Conservation (phyloP, 306 rosid genomes). For the Mimosa pudica region DNA sequence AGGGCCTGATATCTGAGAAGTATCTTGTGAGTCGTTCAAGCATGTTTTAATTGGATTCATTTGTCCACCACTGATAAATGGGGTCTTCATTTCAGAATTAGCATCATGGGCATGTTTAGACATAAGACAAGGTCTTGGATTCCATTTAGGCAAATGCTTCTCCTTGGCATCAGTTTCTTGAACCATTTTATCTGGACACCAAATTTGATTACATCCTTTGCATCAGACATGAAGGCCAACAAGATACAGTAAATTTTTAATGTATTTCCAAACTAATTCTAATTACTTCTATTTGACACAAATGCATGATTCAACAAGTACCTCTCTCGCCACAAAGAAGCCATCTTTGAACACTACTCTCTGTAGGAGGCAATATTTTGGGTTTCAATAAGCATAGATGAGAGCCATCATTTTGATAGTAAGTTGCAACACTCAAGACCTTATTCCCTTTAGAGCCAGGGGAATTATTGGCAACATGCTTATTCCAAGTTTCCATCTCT, state of each 20-base stretch:
- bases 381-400: constrained; percentile 67
- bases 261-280: constrained; percentile 29
- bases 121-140: constrained; percentile 38
- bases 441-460: constrained; percentile 43
- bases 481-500: constrained; percentile 42
- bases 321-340: constrained; percentile 59
- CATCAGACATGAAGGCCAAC: constrained; percentile 34
- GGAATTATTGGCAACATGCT: constrained; percentile 32
- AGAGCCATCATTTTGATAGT: constrained; percentile 85
- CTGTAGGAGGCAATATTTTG: constrained; percentile 72
- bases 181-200: constrained; percentile 38
- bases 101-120: constrained; percentile 44
- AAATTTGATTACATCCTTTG: constrained; percentile 38
- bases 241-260: constrained; percentile 6
- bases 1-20: constrained; percentile 87
- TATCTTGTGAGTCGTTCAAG: constrained; percentile 50
- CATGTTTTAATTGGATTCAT: constrained; percentile 40
- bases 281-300: not conserved
- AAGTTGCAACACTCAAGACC: constrained; percentile 51
- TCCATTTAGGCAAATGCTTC: constrained; percentile 35
- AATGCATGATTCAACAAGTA: constrained; percentile 37
- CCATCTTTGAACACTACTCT: constrained; percentile 64
- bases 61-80: constrained; percentile 43
- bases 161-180: constrained; percentile 40
- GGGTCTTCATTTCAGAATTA: constrained; percentile 38